Percentiles rank a stretch among this genome's conserved stretches.
These are phyloP conservation scores for Erysimum pusillum DNA, from an alignment of 441 rosid genomes.

Conservation along the genomic window DNA sequence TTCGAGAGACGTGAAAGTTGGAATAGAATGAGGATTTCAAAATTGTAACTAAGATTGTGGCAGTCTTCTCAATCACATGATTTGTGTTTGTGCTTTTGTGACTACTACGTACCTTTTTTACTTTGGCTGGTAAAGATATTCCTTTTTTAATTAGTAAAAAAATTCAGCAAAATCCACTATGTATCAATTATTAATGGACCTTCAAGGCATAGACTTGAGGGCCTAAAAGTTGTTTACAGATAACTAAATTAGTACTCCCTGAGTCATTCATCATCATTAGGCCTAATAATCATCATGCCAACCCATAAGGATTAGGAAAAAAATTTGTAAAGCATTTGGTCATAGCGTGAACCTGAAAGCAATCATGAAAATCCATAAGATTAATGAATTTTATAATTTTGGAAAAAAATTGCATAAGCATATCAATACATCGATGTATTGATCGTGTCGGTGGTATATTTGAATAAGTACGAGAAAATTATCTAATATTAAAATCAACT, in stretches of 20 bases:
- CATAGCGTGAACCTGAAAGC: slow-evolving; percentile 36
- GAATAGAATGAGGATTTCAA: slow-evolving; percentile 19
- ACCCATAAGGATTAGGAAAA: slow-evolving; percentile 28
- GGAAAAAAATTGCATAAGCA: background rate
- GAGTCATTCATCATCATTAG: slow-evolving; percentile 38
- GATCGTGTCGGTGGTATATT: background rate
- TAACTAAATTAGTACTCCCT: slow-evolving; percentile 30
- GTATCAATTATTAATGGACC: slow-evolving; percentile 14
- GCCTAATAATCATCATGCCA: slow-evolving; percentile 46
- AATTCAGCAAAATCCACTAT: slow-evolving; percentile 4
- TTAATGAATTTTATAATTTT: background rate
- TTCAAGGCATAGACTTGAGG: slow-evolving; percentile 13
- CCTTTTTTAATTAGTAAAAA: background rate
- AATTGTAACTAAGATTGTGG: slow-evolving; percentile 38
- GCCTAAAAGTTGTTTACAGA: slow-evolving; percentile 30
- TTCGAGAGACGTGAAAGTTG: slow-evolving; percentile 24
- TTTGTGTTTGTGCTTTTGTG: slow-evolving; percentile 46
- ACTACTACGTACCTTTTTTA: slow-evolving; percentile 40
- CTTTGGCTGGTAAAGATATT: slow-evolving; percentile 31
- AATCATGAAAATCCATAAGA: slow-evolving; percentile 21
- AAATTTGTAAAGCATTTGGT: slow-evolving; percentile 26
- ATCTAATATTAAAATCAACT: background rate
- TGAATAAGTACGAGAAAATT: slow-evolving; percentile 10
- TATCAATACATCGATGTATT: background rate
- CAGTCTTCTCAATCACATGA: slow-evolving; percentile 46